A percentile compares a stretch with the other conserved stretches of the same genome.
Conservation (phyloP, 2,329 filamentous ascomycete species). For the Davidsoniella neocaledoniae region DNA sequence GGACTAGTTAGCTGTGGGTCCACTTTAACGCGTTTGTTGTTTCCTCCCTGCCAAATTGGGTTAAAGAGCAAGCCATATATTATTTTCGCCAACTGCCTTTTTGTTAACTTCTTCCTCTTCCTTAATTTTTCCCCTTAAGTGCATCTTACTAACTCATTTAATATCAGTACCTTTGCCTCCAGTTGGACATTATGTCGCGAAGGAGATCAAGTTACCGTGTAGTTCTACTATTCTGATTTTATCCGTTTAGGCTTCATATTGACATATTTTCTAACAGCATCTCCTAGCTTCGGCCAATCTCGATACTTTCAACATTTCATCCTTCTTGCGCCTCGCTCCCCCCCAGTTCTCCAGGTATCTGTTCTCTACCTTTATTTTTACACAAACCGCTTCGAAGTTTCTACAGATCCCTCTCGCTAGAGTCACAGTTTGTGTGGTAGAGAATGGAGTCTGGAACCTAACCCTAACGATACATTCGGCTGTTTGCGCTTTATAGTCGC, state of each 20-base stretch:
- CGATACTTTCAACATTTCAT: constrained; percentile 4
- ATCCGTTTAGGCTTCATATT: too few relatives aligned
- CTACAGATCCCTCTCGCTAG: constrained; percentile 26
- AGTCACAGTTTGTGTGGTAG: constrained; percentile 26
- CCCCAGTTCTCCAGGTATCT: constrained; percentile 53
- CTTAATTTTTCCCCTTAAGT: not conserved
- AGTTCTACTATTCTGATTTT: too few relatives aligned
- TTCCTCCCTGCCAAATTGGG: not conserved
- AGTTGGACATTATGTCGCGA: too few relatives aligned
- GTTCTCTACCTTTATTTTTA: constrained; percentile 2
- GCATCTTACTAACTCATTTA: not conserved
- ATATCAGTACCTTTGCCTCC: not conserved
- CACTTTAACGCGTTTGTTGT: not conserved
- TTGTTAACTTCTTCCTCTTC: constrained; percentile 11
- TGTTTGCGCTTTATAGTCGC: constrained; percentile 50
- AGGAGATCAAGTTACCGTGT: too few relatives aligned
- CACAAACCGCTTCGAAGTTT: constrained; percentile 18
- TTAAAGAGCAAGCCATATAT: not conserved
- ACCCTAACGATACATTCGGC: constrained; percentile 63
- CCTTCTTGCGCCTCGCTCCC: constrained; percentile 49
- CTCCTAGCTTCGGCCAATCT: not conserved
- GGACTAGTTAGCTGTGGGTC: not conserved
- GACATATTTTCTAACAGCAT: too few relatives aligned
- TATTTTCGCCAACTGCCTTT: not conserved
- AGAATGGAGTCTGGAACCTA: constrained; percentile 74